Conservation (phyloP, 306 rosid species). For the Castanea crenata region DNA sequence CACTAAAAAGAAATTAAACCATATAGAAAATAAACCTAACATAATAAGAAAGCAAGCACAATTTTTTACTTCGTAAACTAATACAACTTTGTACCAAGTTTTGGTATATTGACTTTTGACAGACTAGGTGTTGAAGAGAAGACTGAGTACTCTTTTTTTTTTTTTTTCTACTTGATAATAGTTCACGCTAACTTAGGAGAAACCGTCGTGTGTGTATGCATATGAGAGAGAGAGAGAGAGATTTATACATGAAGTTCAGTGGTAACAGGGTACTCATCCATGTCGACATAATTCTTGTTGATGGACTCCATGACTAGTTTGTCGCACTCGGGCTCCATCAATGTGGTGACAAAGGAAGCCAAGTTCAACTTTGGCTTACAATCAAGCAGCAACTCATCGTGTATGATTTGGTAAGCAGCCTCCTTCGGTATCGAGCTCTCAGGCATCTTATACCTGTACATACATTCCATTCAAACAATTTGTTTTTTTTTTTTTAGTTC, state of each 20-base stretch:
- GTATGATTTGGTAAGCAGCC: constrained; percentile 51
- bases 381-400: constrained; percentile 64
- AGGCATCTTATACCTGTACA: constrained; percentile 35
- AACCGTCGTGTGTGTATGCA: neutral
- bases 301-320: constrained; percentile 71
- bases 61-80: too few species aligned
- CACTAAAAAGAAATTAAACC: too few species aligned
- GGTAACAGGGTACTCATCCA: constrained; percentile 80
- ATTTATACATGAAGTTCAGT: constrained; percentile 61
- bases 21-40: too few species aligned
- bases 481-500: too few species aligned
- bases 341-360: constrained; percentile 82
- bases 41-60: too few species aligned
- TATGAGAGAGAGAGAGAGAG: neutral
- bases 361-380: constrained; percentile 62
- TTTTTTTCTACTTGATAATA: neutral
- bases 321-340: constrained; percentile 78
- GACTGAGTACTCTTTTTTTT: too few species aligned
- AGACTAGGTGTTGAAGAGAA: too few species aligned
- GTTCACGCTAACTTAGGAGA: neutral
- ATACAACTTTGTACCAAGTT: too few species aligned
- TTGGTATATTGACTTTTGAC: neutral
- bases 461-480: too few species aligned
- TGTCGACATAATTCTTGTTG: constrained; percentile 74
- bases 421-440: constrained; percentile 61